Base-by-base conservation (phyloP, 2,329 filamentous ascomycete species). In the Rhynchosporium secalis region DNA sequence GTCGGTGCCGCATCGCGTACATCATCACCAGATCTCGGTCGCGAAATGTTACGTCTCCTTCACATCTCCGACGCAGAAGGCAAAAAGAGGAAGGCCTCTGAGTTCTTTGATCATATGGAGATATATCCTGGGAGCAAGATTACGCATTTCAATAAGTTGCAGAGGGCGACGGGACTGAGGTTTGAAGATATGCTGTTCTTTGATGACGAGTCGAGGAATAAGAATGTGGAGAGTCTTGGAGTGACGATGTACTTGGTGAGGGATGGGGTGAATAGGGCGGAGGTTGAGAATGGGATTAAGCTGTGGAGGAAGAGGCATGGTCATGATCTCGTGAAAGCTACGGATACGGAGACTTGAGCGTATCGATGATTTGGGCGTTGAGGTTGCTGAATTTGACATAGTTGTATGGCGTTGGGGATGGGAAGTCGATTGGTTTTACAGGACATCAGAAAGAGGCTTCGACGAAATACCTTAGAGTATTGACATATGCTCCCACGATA, bases 131-230 rank as follows among this genome's bases (percentile, higher is more conserved):
- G 86, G 1, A 88, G 81, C 73, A 98, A 98, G 81, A 88, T 89
- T n/a, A 84, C 85, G 65, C 94, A 98, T 76, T 96, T 98, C 71
- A 82, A 87, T 71, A 80, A 83, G 4, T 79, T 98, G 69, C 84
- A 89, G 9, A 84, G 87, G 73, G 81, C 85, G 61, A 92, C 89
- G 13, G 86, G 86, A 1, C 75, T 97, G 2, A 78, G 79, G 5
- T 96, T 86, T 72, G 83, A 89, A 66, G 91, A 97, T 54, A 96
- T 98, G 88, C 75, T 98, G 40, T 98, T 98, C 76, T 98, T 98
- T 69, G 94, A 98, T 70, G 94, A 98, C 70, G 94, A 98, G 82
- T 81, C 82, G 58, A 79, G 94, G 64, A 98, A 98, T 73, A 81
- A 85, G 62, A 92, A 97, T 73, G 94, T 96, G 0, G 86, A 88